These are phyloP conservation scores for Leccinum pseudoinsigne DNA, from an alignment of 1,284 basidiomycete genomes.

Conservation along the genomic window DNA sequence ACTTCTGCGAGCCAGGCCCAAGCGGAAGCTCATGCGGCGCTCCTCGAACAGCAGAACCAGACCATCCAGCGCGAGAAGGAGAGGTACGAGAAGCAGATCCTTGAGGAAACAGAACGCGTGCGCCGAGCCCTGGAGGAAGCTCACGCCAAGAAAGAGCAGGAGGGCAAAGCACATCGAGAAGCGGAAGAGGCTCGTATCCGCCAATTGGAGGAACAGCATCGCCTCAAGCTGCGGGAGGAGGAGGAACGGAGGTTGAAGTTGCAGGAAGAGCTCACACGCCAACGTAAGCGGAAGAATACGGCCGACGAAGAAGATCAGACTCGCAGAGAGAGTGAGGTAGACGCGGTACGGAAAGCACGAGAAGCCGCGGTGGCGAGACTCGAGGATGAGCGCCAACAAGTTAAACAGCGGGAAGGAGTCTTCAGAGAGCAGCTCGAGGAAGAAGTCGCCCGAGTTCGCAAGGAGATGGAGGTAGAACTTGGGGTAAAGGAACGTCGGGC, in stretches of 20 bases:
- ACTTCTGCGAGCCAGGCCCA: slow-evolving; percentile 26
- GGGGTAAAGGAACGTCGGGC: slow-evolving; percentile 25
- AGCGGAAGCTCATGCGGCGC: slow-evolving; percentile 27
- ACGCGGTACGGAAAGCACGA: slow-evolving; percentile 14
- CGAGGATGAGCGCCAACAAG: slow-evolving; percentile 31
- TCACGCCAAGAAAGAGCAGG: slow-evolving; percentile 29
- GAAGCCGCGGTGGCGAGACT: slow-evolving; percentile 26
- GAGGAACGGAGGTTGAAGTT: slow-evolving; percentile 27
- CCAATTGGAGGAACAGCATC: slow-evolving; percentile 30
- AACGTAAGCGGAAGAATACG: slow-evolving; percentile 22
- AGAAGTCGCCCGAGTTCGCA: slow-evolving; percentile 27
- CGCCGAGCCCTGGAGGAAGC: slow-evolving; percentile 30
- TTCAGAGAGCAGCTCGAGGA: slow-evolving; percentile 30
- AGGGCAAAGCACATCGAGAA: slow-evolving; percentile 18
- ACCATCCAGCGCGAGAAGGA: slow-evolving; percentile 29
- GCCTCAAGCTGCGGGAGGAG: slow-evolving; percentile 30
- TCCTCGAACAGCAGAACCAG: slow-evolving; percentile 27
- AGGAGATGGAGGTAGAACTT: slow-evolving; percentile 25
- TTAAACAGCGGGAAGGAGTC: slow-evolving; percentile 23
- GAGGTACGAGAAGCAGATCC: slow-evolving; percentile 24
- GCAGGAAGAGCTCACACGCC: slow-evolving; percentile 30
- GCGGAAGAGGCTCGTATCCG: slow-evolving; percentile 30
- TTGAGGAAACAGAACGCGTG: slow-evolving; percentile 30
- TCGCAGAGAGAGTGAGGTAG: slow-evolving; percentile 24
- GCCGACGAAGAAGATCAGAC: slow-evolving; percentile 17